Evolutionary conservation across 2,329 filamentous ascomycete genomes (phyloP).

Genomic region (Exserohilum turcica): DNA sequence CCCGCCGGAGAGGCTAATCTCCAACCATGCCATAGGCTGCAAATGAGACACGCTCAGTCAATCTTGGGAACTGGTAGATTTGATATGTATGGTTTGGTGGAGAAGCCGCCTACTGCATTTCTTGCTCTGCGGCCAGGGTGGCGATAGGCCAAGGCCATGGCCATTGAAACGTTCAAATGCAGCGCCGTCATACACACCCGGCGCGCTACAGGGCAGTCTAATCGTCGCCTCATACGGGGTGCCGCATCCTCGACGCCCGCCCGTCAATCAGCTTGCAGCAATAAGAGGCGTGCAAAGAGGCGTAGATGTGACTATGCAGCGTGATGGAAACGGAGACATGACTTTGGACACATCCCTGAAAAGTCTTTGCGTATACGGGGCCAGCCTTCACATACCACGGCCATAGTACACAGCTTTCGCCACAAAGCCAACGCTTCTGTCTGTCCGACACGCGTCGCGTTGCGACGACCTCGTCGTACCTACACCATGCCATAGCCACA

Average conservation of each 20-base stretch:
- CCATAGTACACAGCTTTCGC: conserved; percentile 2
- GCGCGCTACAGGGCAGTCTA: conserved; percentile 6
- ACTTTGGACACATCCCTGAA: conserved; percentile 19
- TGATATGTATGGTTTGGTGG: neutral
- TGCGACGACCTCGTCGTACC: conserved; percentile 18
- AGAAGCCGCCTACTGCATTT: neutral
- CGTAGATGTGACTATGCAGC: conserved; percentile 33
- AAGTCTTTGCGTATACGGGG: conserved; percentile 1
- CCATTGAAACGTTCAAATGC: conserved; percentile 1
- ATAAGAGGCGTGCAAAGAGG: conserved; percentile 16
- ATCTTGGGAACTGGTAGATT: conserved; percentile 2
- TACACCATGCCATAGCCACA: conserved; percentile 22
- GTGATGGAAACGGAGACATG: conserved; percentile 20
- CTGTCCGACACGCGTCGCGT: conserved; percentile 37
- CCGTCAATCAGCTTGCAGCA: conserved; percentile 28
- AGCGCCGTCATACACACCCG: conserved; percentile 1
- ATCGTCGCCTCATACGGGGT: conserved; percentile 18
- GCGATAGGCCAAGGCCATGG: conserved; percentile 1
- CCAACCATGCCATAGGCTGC: conserved; percentile 18
- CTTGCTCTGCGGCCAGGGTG: neutral
- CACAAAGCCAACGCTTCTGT: conserved; percentile 8
- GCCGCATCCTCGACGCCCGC: conserved; percentile 20
- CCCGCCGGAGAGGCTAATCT: conserved; percentile 12
- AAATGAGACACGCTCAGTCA: conserved; percentile 20
- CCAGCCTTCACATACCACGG: conserved; percentile 4